Percentiles rank a stretch among this genome's conserved stretches.
These are phyloP conservation scores for Rhizodiscina lignyota DNA, from an alignment of 495 filamentous ascomycete species.

Conservation along the genomic window DNA sequence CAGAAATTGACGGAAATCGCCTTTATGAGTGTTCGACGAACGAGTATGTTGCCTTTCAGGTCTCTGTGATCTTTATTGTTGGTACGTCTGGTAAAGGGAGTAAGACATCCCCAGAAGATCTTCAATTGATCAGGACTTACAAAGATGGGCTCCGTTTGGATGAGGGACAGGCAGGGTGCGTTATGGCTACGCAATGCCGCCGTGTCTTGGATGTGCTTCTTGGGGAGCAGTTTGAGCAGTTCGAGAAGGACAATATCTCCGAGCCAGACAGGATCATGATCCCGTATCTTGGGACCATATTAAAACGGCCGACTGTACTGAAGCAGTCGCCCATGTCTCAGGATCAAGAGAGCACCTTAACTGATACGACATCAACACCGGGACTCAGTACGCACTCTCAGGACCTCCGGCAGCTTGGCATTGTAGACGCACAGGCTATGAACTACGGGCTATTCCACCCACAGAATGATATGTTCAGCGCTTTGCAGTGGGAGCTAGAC, in stretches of 20 bases:
- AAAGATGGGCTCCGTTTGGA: conserved; percentile 18
- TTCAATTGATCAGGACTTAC: conserved; percentile 1
- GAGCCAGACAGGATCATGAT: neutral
- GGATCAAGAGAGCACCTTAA: no score
- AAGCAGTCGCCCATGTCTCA: no score
- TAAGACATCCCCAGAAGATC: no score
- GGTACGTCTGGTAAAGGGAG: conserved; percentile 26
- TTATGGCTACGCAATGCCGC: conserved; percentile 29
- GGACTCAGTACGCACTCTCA: no score
- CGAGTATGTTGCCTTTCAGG: conserved; percentile 38
- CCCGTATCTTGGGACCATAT: neutral
- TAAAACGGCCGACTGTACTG: no score
- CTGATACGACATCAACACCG: no score
- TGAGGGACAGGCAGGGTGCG: conserved; percentile 24
- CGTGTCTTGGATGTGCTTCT: conserved; percentile 25
- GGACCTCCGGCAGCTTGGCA: no score
- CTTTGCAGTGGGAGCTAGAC: no score
- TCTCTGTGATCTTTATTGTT: conserved; percentile 31
- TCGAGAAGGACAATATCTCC: neutral
- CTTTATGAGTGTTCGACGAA: conserved; percentile 32
- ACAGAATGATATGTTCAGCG: no score
- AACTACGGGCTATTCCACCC: no score
- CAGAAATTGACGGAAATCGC: conserved; percentile 15
- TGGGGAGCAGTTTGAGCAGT: conserved; percentile 7
- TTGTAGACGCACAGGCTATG: no score